phyloP scores from a whole-genome alignment of 148 eudicot species.

The Oxyria digyna region DNA sequence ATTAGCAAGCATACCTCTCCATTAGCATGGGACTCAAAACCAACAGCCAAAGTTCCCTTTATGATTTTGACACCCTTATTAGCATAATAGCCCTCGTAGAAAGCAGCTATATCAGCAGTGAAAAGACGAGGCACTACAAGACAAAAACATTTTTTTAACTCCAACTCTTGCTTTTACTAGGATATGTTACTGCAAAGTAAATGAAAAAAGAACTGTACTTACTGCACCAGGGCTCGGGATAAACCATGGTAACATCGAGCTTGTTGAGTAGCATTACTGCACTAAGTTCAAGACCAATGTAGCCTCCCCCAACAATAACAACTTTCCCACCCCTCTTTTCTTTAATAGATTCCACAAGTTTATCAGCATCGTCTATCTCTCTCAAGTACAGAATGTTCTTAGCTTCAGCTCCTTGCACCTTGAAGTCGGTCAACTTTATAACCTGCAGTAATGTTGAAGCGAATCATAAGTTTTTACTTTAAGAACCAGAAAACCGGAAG shows the following conservation, averaged over 20 bases:
- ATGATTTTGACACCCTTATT: slow-evolving; percentile 70
- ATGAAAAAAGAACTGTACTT: slow-evolving; percentile 28
- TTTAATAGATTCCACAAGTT: slow-evolving; percentile 72
- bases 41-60: slow-evolving; percentile 87
- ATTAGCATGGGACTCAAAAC: slow-evolving; percentile 49
- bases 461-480: background rate
- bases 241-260: slow-evolving; percentile 85
- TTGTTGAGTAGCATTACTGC: slow-evolving; percentile 69
- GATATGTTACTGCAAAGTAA: background rate
- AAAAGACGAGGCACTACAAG: slow-evolving; percentile 93
- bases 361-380: slow-evolving; percentile 91
- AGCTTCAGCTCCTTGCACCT: slow-evolving; percentile 90
- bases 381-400: slow-evolving; percentile 82
- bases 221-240: slow-evolving; percentile 99
- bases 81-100: slow-evolving; percentile 77
- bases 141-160: background rate
- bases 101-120: slow-evolving; percentile 85
- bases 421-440: slow-evolving; percentile 74
- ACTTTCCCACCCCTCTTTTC: slow-evolving; percentile 76
- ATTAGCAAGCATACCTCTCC: slow-evolving; percentile 52
- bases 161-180: background rate
- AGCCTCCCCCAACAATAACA: slow-evolving; percentile 94
- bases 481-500: background rate
- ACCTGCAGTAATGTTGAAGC: slow-evolving; percentile 36
- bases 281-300: slow-evolving; percentile 96